These are phyloP conservation scores for Penicillium crystallinum DNA, from an alignment of 495 filamentous ascomycete species.

Conservation along the genomic window DNA sequence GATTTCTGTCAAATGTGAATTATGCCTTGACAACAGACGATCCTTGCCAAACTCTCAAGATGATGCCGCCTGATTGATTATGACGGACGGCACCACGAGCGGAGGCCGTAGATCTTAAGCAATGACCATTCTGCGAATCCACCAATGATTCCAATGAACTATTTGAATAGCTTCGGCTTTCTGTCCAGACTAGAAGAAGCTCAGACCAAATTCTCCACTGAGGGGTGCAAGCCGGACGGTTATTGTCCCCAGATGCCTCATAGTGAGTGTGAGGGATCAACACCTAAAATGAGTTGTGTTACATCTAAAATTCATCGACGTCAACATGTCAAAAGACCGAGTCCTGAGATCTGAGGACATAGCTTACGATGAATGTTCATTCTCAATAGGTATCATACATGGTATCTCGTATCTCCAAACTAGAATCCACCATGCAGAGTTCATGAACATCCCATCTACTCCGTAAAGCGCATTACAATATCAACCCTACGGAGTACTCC, in stretches of 20 bases:
- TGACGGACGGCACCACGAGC: conserved; percentile 4
- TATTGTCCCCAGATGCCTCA: neutral
- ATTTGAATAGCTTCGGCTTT: conserved; percentile 11
- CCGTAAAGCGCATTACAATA: neutral
- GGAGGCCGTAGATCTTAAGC: conserved; percentile 12
- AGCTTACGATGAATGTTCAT: no score
- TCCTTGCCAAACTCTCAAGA: neutral
- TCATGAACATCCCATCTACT: neutral
- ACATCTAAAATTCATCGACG: conserved; percentile 2
- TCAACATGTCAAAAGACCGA: neutral
- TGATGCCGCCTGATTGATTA: conserved; percentile 1
- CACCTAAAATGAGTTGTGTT: conserved; percentile 3
- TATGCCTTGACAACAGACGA: conserved; percentile 5
- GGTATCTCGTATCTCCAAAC: no score
- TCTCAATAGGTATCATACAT: no score
- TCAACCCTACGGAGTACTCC: neutral
- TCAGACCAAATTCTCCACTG: neutral
- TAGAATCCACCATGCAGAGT: no score
- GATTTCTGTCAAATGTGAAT: conserved; percentile 14
- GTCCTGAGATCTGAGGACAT: no score
- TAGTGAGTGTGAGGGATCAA: neutral
- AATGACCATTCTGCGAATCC: conserved; percentile 5
- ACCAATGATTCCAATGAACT: conserved; percentile 7
- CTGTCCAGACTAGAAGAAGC: neutral
- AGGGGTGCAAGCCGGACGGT: neutral